Conservation (phyloP, 352 stramenopile genomes). For the Pythium aquatile region DNA sequence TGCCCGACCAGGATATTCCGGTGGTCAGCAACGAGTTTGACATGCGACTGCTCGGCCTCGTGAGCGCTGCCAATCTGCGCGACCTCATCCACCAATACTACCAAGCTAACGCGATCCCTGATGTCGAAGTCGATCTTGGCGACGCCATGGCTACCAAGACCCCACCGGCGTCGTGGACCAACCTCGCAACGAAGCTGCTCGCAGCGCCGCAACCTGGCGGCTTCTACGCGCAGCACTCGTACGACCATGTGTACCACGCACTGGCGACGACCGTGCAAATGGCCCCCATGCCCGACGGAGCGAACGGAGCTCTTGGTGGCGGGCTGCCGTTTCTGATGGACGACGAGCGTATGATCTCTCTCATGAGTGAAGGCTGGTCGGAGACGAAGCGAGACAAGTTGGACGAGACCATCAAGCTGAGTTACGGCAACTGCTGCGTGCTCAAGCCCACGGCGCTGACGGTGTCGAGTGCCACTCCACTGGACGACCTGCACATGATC, state of each 20-base stretch:
- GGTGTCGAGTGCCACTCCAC: slow-evolving; percentile 71
- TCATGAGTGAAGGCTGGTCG: slow-evolving; percentile 76
- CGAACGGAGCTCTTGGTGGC: slow-evolving; percentile 8
- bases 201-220: slow-evolving; percentile 40
- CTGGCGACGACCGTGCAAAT: slow-evolving; percentile 35
- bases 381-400: slow-evolving; percentile 59
- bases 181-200: slow-evolving; percentile 58
- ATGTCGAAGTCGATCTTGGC: slow-evolving; percentile 72
- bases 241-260: slow-evolving; percentile 70
- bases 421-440: slow-evolving; percentile 50
- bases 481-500: slow-evolving; percentile 89
- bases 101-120: slow-evolving; percentile 40
- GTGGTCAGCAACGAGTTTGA: slow-evolving; percentile 65
- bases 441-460: slow-evolving; percentile 82
- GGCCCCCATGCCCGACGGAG: slow-evolving; percentile 11
- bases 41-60: slow-evolving; percentile 70
- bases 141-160: slow-evolving; percentile 41
- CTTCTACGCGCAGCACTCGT: slow-evolving; percentile 61
- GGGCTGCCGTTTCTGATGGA: slow-evolving; percentile 79
- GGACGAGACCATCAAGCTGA: slow-evolving; percentile 64
- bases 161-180: slow-evolving; percentile 48
- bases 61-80: slow-evolving; percentile 53
- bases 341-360: slow-evolving; percentile 71
- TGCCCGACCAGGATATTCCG: slow-evolving; percentile 71
- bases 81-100: slow-evolving; percentile 69